phyloP scores from a whole-genome alignment of 176 grass and related monocot species.

The Puya raimondii region DNA sequence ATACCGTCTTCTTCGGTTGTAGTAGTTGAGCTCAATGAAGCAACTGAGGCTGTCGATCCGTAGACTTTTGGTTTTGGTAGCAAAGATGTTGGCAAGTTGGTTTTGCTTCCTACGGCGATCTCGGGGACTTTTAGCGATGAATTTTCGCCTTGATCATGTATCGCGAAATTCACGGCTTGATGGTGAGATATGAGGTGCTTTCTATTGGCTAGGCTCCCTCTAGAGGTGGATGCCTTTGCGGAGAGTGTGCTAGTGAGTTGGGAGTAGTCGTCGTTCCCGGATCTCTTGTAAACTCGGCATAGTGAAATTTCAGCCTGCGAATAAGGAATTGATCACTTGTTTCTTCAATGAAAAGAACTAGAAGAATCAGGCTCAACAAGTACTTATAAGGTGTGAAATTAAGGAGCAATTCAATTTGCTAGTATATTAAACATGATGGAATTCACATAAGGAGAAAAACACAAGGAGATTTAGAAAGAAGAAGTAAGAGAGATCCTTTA shows the following conservation, averaged over 20 bases:
- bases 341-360: background rate
- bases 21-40: constrained; percentile 24
- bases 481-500: too few species aligned
- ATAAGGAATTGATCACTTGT: constrained; percentile 20
- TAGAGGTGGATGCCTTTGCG: constrained; percentile 27
- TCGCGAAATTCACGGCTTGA: constrained; percentile 34
- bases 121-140: constrained; percentile 28
- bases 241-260: constrained; percentile 7
- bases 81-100: background rate
- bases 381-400: too few species aligned
- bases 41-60: constrained; percentile 9
- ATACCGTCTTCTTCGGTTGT: constrained; percentile 14
- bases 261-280: constrained; percentile 59
- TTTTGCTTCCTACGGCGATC: background rate
- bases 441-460: too few species aligned
- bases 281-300: constrained; percentile 86
- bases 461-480: too few species aligned
- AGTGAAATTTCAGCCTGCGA: constrained; percentile 84
- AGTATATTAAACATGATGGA: too few species aligned
- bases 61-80: constrained; percentile 17
- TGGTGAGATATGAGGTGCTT: constrained; percentile 25
- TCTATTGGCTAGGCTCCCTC: constrained; percentile 15
- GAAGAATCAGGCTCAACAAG: background rate
- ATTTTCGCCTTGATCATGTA: constrained; percentile 34
- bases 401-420: too few species aligned